Percentiles rank a stretch among this genome's conserved stretches.
Evolutionary conservation across 1,284 basidiomycete species (phyloP).

Genomic region (Melampsora larici-populina): DNA sequence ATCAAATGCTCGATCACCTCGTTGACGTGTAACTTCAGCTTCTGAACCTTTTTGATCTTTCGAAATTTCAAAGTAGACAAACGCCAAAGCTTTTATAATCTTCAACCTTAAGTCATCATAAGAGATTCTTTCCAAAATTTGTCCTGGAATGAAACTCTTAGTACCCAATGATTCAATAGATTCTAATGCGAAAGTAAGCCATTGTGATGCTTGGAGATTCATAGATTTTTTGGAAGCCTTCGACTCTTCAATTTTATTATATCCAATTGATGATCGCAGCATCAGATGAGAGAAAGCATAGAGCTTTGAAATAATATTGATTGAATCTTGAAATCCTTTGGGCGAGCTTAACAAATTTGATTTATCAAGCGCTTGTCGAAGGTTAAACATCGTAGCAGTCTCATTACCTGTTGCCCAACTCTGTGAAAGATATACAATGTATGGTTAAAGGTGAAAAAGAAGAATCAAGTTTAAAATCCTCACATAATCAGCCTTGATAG

Average conservation of each 20-base stretch:
- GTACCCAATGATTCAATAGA: constrained; percentile 22
- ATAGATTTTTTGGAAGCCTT: neutral
- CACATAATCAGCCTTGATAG: constrained; percentile 36
- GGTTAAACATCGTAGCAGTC: constrained; percentile 34
- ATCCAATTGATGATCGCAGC: neutral
- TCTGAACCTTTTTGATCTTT: constrained; percentile 8
- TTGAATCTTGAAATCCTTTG: constrained; percentile 12
- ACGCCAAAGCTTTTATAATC: constrained; percentile 34
- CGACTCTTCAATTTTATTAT: neutral
- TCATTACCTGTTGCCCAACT: constrained; percentile 43
- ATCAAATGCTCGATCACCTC: constrained; percentile 39
- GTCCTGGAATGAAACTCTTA: neutral
- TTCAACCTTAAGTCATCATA: constrained; percentile 29
- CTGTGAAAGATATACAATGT: constrained; percentile 11
- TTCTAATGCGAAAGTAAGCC: constrained; percentile 31
- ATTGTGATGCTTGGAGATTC: constrained; percentile 33
- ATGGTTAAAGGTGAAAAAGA: neutral
- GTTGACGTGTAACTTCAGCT: constrained; percentile 13
- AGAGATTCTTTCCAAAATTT: constrained; percentile 1
- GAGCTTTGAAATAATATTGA: constrained; percentile 26
- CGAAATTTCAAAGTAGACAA: constrained; percentile 33
- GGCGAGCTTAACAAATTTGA: neutral
- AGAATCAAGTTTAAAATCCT: neutral
- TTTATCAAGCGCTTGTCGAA: constrained; percentile 25
- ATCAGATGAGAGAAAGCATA: constrained; percentile 23